Percentiles rank a stretch among this genome's conserved stretches.
Conservation (phyloP, 108 stramenopile species). For the Cyclotella choctawhatcheeana region DNA sequence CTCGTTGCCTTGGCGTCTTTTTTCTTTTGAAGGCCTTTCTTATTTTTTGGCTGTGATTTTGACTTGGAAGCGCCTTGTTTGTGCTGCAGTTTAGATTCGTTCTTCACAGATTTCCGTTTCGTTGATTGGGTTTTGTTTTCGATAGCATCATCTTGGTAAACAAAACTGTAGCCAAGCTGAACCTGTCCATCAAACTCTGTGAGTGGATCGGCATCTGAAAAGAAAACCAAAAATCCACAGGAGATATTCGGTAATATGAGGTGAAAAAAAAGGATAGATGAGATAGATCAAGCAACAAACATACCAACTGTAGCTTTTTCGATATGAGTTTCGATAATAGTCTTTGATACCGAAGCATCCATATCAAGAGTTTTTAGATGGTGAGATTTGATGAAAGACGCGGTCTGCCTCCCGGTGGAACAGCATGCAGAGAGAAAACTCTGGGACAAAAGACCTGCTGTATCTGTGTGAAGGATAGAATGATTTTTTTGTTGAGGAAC, state of each 20-base stretch:
- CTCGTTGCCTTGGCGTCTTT: neutral
- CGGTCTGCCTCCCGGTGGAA: slow-evolving; percentile 39
- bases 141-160: slow-evolving; percentile 12
- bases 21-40: too few species aligned
- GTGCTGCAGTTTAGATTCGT: neutral
- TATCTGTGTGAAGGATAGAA: slow-evolving; percentile 34
- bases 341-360: slow-evolving; percentile 25
- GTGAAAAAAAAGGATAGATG: too few species aligned
- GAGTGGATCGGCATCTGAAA: slow-evolving; percentile 34
- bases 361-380: slow-evolving; percentile 32
- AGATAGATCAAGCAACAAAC: neutral
- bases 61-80: neutral
- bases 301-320: slow-evolving; percentile 13
- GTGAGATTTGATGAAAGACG: slow-evolving; percentile 28
- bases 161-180: slow-evolving; percentile 34
- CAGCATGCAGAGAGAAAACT: slow-evolving; percentile 30
- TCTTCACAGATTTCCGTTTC: neutral
- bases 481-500: slow-evolving; percentile 6
- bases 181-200: slow-evolving; percentile 16
- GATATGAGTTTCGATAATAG: slow-evolving; percentile 7
- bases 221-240: neutral
- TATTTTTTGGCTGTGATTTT: neutral
- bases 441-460: slow-evolving; percentile 24
- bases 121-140: slow-evolving; percentile 3
- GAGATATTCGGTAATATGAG: too few species aligned